Percentiles rank a stretch among this genome's conserved stretches.
These are phyloP conservation scores for Parasarocladium wereldwijsianum DNA, from an alignment of 2,329 filamentous ascomycete genomes.

Conservation along the genomic window DNA sequence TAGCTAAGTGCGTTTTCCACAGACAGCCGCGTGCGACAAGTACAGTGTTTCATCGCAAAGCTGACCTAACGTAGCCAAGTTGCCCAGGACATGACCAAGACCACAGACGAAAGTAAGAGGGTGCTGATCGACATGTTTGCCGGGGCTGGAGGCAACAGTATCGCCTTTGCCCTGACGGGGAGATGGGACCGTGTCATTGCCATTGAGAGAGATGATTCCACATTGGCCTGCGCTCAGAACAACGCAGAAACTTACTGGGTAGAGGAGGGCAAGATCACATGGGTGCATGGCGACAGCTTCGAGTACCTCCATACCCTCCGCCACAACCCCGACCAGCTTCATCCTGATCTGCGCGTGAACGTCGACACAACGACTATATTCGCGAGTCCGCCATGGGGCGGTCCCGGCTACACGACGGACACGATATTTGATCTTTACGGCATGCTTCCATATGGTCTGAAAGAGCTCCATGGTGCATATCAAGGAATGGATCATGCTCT, in stretches of 20 bases:
- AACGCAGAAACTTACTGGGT: slow-evolving; percentile 83
- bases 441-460: slow-evolving; percentile 78
- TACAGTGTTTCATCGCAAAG: no score
- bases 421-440: slow-evolving; percentile 67
- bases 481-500: slow-evolving; percentile 48
- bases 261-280: slow-evolving; percentile 55
- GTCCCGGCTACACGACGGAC: slow-evolving; percentile 38
- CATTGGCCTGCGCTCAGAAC: slow-evolving; percentile 78
- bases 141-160: slow-evolving; percentile 84
- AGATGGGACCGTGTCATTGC: slow-evolving; percentile 76
- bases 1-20: slow-evolving; percentile 52
- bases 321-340: slow-evolving; percentile 19
- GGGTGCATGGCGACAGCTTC: slow-evolving; percentile 81
- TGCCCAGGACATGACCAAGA: slow-evolving; percentile 51
- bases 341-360: slow-evolving; percentile 25
- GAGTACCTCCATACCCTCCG: slow-evolving; percentile 42
- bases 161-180: slow-evolving; percentile 75
- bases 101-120: slow-evolving; percentile 34
- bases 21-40: no score
- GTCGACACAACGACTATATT: slow-evolving; percentile 31
- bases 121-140: slow-evolving; percentile 80
- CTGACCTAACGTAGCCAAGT: slow-evolving; percentile 53
- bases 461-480: slow-evolving; percentile 48
- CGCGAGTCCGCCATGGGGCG: slow-evolving; percentile 46
- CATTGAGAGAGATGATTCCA: slow-evolving; percentile 69